phyloP scores from a whole-genome alignment of 108 stramenopile species.

The Skeletonema grethae region DNA sequence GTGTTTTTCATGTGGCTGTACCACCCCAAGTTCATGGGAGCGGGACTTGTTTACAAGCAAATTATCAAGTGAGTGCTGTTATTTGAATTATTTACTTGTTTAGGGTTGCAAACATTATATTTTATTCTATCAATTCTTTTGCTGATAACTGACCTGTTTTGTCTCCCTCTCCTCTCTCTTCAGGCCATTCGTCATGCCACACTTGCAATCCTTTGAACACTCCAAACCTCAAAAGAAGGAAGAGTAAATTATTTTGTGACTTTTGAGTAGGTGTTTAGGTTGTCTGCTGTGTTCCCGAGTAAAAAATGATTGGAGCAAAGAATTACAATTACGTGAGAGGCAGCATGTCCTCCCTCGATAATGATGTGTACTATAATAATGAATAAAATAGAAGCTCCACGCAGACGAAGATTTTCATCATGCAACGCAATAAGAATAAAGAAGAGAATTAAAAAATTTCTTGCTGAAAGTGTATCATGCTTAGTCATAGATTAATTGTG shows the following conservation, averaged over 20 bases:
- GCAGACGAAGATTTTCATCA: not conserved
- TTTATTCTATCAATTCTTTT: not conserved
- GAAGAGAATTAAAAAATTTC: not conserved
- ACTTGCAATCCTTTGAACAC: slow-evolving; percentile 37
- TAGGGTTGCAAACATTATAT: not conserved
- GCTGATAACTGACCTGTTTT: not conserved
- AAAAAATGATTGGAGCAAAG: not conserved
- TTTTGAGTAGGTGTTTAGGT: not conserved
- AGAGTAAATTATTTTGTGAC: slow-evolving; percentile 14
- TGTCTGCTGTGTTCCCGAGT: not conserved
- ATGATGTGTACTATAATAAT: slow-evolving; percentile 5
- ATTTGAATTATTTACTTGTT: not conserved
- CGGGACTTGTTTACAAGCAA: slow-evolving; percentile 72
- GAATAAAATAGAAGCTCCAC: not conserved
- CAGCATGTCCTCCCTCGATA: not conserved
- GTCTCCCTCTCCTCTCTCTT: not conserved
- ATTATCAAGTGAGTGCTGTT: slow-evolving; percentile 45
- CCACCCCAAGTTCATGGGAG: slow-evolving; percentile 81
- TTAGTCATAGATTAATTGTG: not conserved
- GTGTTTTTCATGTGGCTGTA: slow-evolving; percentile 82
- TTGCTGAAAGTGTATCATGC: not conserved
- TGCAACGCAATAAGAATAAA: not conserved
- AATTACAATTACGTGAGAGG: not conserved
- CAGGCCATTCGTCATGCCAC: slow-evolving; percentile 62
- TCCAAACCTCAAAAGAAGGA: slow-evolving; percentile 33